Percentiles rank a stretch among this genome's conserved stretches.
Conservation (phyloP, 1,139 yeast genomes). For the Geotrichum citri-aurantii region DNA sequence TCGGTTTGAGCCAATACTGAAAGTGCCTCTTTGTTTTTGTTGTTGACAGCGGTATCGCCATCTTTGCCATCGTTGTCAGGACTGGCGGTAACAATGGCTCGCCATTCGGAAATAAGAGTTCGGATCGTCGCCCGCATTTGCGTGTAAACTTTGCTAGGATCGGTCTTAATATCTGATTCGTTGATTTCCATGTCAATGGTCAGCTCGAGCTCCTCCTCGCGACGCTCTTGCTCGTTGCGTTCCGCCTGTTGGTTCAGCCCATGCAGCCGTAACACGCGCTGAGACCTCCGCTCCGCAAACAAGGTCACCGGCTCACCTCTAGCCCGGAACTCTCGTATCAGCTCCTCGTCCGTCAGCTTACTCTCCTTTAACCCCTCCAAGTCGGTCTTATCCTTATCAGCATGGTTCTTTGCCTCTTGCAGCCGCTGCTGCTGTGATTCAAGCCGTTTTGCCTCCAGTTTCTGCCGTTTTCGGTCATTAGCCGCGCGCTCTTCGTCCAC, state of each 20-base stretch:
- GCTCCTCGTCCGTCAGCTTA: constrained; percentile 44
- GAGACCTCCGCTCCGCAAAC: constrained; percentile 44
- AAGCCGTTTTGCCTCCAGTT: constrained; percentile 23
- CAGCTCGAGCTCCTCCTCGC: constrained; percentile 21
- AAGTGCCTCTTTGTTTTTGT: constrained; percentile 21
- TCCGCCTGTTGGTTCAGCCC: constrained; percentile 28
- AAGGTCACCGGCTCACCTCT: constrained; percentile 40
- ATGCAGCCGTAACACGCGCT: constrained; percentile 24
- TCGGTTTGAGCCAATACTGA: constrained; percentile 50
- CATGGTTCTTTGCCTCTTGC: constrained; percentile 17
- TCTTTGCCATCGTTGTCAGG: constrained; percentile 26
- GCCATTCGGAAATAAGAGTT: constrained; percentile 46
- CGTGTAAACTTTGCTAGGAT: constrained; percentile 35
- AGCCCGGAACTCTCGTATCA: constrained; percentile 41
- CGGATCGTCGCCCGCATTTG: constrained; percentile 49
- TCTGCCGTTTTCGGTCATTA: constrained; percentile 24
- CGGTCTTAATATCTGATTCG: constrained; percentile 38
- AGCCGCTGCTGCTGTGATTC: constrained; percentile 13
- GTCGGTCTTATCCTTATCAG: constrained; percentile 9
- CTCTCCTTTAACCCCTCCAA: constrained; percentile 18
- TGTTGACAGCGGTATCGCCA: constrained; percentile 19
- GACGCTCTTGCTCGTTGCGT: constrained; percentile 21
- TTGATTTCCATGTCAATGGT: constrained; percentile 25
- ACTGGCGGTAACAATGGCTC: constrained; percentile 24
- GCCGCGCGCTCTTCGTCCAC: constrained; percentile 30